Percentiles rank a stretch among this genome's conserved stretches.
Conservation (phyloP, 176 grass and related monocot genomes). For the Ampelocalamus luodianensis region DNA sequence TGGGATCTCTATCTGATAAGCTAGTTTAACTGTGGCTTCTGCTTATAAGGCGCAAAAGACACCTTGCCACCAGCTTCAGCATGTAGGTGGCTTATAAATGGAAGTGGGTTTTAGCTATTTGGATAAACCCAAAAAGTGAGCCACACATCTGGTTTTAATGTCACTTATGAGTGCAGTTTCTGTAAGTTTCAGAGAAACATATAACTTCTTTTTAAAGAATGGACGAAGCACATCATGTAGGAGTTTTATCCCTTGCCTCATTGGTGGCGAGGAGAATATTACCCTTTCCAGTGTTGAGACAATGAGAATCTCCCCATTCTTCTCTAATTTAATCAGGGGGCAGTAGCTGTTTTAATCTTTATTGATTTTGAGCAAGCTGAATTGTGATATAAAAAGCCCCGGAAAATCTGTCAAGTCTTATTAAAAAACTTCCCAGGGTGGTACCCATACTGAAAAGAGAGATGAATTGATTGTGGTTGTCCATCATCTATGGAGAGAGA, state of each 20-base stretch:
- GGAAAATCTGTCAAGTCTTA: neutral
- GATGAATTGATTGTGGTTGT: neutral
- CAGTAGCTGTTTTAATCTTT: neutral
- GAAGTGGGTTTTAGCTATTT: neutral
- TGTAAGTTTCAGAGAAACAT: conserved; percentile 1
- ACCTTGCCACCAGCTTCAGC: neutral
- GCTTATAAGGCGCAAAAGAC: neutral
- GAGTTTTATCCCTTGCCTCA: conserved; percentile 30
- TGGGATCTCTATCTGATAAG: neutral
- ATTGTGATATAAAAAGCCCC: neutral
- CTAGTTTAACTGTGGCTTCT: neutral
- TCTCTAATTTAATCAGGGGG: conserved; percentile 14
- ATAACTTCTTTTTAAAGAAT: neutral
- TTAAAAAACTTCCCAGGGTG: neutral
- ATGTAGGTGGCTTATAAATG: neutral
- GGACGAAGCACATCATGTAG: conserved; percentile 5
- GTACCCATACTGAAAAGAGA: neutral
- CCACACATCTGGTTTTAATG: neutral
- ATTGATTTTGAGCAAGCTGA: neutral
- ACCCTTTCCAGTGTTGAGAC: neutral
- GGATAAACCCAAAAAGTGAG: neutral
- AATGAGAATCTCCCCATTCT: neutral
- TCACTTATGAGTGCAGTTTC: neutral
- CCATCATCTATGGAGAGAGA: neutral
- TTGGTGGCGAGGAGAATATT: conserved; percentile 30